These are phyloP conservation scores for Colletotrichum musae DNA, from an alignment of 2,329 filamentous ascomycete species.

Conservation along the genomic window DNA sequence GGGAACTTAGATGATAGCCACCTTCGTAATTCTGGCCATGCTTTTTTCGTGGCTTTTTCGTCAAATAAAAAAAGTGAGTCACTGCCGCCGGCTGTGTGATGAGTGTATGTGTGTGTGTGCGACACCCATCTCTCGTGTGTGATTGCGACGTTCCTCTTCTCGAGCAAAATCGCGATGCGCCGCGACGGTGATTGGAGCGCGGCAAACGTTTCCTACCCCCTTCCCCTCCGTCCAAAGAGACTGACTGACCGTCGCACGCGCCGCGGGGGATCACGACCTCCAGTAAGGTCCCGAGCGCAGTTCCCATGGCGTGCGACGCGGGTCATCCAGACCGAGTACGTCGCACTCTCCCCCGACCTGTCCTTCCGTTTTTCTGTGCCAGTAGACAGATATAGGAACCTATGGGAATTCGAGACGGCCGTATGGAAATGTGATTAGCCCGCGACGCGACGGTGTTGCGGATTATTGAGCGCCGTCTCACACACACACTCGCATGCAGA, in stretches of 20 bases:
- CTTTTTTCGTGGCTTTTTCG: background rate
- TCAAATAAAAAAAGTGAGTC: slow-evolving; percentile 12
- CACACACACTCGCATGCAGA: background rate
- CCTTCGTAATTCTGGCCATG: background rate
- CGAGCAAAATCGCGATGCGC: slow-evolving; percentile 26
- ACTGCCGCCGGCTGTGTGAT: background rate
- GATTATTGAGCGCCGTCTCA: too few relatives aligned
- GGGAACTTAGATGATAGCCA: background rate
- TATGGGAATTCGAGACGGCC: background rate
- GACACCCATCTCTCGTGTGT: background rate
- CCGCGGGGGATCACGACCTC: background rate
- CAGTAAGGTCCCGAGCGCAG: slow-evolving; percentile 32
- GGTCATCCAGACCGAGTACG: slow-evolving; percentile 17
- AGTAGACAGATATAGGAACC: background rate
- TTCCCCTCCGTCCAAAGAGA: background rate
- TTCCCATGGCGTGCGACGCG: slow-evolving; percentile 16
- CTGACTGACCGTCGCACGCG: slow-evolving; percentile 7
- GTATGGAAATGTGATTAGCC: slow-evolving; percentile 17
- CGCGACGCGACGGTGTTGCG: background rate
- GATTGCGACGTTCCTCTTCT: background rate
- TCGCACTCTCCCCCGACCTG: background rate
- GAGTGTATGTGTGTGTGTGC: background rate
- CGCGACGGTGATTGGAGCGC: slow-evolving; percentile 38
- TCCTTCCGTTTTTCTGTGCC: background rate
- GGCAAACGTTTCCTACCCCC: too few relatives aligned